These are phyloP conservation scores for Trichothecium roseum DNA, from an alignment of 2,329 filamentous ascomycete genomes.

Conservation along the genomic window DNA sequence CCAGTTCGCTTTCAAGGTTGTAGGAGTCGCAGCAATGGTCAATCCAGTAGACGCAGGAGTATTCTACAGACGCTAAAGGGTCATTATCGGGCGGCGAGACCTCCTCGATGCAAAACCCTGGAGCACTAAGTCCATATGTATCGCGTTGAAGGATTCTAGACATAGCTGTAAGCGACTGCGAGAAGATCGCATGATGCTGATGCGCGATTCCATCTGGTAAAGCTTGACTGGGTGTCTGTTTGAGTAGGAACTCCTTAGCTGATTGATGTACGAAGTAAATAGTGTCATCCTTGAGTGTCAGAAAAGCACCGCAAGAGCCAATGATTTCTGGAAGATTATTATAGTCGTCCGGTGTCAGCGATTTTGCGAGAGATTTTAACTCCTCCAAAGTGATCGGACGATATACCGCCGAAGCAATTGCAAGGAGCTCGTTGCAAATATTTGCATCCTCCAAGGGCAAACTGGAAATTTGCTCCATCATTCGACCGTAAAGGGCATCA, in stretches of 20 bases:
- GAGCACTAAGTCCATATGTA: constrained; percentile 18
- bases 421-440: constrained; percentile 20
- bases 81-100: constrained; percentile 7
- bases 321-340: constrained; percentile 16
- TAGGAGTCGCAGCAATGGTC: constrained; percentile 7
- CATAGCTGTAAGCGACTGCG: constrained; percentile 20
- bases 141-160: constrained; percentile 18
- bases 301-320: constrained; percentile 25
- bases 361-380: constrained; percentile 11
- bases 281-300: constrained; percentile 17
- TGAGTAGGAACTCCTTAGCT: constrained; percentile 28
- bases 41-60: constrained; percentile 11
- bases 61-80: constrained; percentile 7
- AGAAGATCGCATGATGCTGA: constrained; percentile 21
- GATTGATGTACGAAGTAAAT: constrained; percentile 31
- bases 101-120: constrained; percentile 5
- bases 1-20: no score
- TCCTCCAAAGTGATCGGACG: constrained; percentile 23
- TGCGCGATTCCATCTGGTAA: constrained; percentile 15
- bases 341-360: constrained; percentile 6
- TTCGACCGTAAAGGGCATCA: constrained; percentile 20
- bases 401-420: constrained; percentile 14
- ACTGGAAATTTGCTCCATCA: constrained; percentile 19
- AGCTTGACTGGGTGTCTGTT: constrained; percentile 12
- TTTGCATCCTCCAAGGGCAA: constrained; percentile 16